Evolutionary conservation across 345 rosid genomes (phyloP), one percentile per base, ranked within the genome.

Genomic region (Punica granatum): DNA sequence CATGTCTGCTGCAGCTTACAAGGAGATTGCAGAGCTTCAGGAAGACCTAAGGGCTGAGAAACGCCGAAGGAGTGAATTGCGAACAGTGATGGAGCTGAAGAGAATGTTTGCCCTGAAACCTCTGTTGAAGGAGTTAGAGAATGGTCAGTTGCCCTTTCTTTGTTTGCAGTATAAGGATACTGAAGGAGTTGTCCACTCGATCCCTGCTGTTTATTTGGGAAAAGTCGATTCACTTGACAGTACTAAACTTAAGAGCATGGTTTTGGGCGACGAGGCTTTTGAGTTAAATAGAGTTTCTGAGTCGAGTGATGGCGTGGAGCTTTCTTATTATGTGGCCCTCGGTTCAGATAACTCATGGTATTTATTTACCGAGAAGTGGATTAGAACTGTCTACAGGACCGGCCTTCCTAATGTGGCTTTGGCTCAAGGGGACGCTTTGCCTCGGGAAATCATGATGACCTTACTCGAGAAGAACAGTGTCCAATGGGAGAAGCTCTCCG

Each of bases 291-390:
- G 67, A 37, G 71, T 64, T 28, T 78, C 64, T n/a, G 75, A 79
- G 51, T 70, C 51, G 28, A 74, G 28, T 23, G 72, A 60, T 64
- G 75, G 63, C 32, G 62, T 78, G 46, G 67, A 82, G 72, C 90
- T 87, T 64, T 84, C 92, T 62, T 89, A 83, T 68, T 63, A 89
- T 65, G 86, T 84, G 42, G 97, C 95, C 18, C 96, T 94, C 66
- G 97, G 99, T 67, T 94, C 99, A 67, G 97, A 91, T 80, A 94
- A 90, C 81, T 83, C 89, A 30, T 94, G 97, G 96, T 91, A 94
- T 78, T 75, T 85, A 48, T 90, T 94, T 64, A 91, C 96, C 18
- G 99, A 89, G 71, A 88, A 84, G 73, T 94, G 96, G 97, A 77
- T 89, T 64, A 84, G 77, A 70, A 77, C 91, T 46, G 82, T 91